Base-by-base conservation (phyloP, 192 early-diverging fungal species). In the Coemansia sp. region DNA sequence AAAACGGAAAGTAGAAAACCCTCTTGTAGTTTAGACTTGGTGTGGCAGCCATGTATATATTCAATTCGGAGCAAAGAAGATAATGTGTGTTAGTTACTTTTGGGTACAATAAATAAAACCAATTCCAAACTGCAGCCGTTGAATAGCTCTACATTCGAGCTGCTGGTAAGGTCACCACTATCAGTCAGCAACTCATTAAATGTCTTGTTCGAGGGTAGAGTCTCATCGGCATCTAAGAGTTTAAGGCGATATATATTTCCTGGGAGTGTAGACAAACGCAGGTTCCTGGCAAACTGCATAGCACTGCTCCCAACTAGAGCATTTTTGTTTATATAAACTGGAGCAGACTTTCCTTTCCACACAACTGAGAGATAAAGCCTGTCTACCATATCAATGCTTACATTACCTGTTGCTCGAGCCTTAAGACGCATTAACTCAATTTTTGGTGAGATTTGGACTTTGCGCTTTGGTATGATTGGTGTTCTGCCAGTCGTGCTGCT, bases 351-450 rank as follows among this genome's bases (percentile, higher is more conserved):
- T 33, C 46, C 57, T 25, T 66, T 39, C 56, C 62, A 71, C 22
- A 39, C 5, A 2, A 81, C 59, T 20, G 59, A 60, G 11, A 81
- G 29, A 51, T 81, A 81, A 0, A 81, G 32, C 32, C 78, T 59
- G 61, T 75, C 73, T 0, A 61, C 21, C 62, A 67, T 63, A n/a
- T 55, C 73, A 1, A 75, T 75, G 67, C 67, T 81, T 1, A 63
- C 4, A 56, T 72, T 75, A 2, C 78, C 78, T 4, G 59, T 61
- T 3, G 78, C 78, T 58, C 72, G 75, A 59, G 66, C 63, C 60
- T 75, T 81, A 56, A 81, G 73, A 5, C 69, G 69, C 73, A 75
- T 81, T 27, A 81, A 70, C 73, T 71, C 78, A 39, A 75, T 70
- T 57, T 71, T 68, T 14, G 78, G 72, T 20, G 73, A 75, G 10